Base-by-base conservation (phyloP, 176 grass and related monocot genomes). In the Oryza punctata region DNA sequence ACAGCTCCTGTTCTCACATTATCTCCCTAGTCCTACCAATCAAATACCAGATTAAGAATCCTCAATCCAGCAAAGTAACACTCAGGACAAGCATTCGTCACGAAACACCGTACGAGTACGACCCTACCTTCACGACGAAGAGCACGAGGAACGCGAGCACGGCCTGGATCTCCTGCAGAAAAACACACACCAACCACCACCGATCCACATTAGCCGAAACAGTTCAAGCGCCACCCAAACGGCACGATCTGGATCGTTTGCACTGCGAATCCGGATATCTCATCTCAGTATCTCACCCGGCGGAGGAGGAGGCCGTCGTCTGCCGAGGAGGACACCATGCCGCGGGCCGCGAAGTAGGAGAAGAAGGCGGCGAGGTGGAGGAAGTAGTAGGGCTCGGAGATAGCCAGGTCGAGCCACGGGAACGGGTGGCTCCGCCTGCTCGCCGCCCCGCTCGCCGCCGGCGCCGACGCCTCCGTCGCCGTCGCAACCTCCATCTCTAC, bases 281-380 rank as follows among this genome's bases (percentile, higher is more conserved):
- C 19, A 66, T 82, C 26, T 35, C 33, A 35, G 33, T 35, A 35
- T 35, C 33, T 64, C 59, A 96, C 96, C 73, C 89, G 67, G 59
- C 85, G 89, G 75, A 96, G 78, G 70, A 99, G 93, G 82, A 69
- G 85, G 81, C 80, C 81, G 50, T 85, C 73, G 74, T 54, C 78
- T 67, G 87, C 72, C n/a, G n/a, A n/a, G 25, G 88, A 73, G 25
- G 81, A 77, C 59, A 75, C 91, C 54, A 87, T 24, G 78, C 82
- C 85, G 80, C 93, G 93, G 64, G 85, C 89, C 38, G 81, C 93
- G 83, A 99, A 94, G 89, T 96, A 96, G 63, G 93, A 94, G 91
- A 96, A 96, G 78, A 96, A 94, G 49, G 91, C 93, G 73, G 96
- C 63, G 61, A 96, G 69, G 86, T 99, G 93, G 43, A 99, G 89